Conservation (phyloP, 78 protist species). For the Dictyostelium firmibasis region DNA sequence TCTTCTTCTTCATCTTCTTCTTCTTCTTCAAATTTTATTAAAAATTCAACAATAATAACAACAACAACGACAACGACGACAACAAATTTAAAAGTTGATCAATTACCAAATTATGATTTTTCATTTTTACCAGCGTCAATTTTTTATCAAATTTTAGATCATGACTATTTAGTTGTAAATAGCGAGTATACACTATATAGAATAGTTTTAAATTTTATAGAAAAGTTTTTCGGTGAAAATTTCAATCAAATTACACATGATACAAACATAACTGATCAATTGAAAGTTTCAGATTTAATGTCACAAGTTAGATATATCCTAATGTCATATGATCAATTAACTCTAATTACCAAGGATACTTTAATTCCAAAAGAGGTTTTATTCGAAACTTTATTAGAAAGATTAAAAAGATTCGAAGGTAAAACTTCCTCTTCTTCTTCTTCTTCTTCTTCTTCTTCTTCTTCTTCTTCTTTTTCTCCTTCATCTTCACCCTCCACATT, state of each 20-base stretch:
- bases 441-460: background rate
- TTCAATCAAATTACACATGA: background rate
- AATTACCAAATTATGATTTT: slow-evolving; percentile 3
- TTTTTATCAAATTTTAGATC: slow-evolving; percentile 42
- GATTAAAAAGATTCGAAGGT: slow-evolving; percentile 60
- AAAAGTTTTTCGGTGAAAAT: background rate
- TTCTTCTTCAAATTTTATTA: background rate
- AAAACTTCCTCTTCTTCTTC: background rate
- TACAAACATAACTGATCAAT: background rate
- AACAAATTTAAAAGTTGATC: background rate
- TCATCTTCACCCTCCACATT: background rate
- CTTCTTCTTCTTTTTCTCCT: no score
- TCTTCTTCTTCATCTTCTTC: background rate
- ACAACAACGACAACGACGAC: background rate
- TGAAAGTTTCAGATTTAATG: slow-evolving; percentile 53
- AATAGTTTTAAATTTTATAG: slow-evolving; percentile 44
- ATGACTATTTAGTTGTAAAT: slow-evolving; percentile 71
- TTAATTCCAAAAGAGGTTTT: slow-evolving; percentile 74
- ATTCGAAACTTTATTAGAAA: slow-evolving; percentile 78
- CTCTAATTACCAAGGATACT: slow-evolving; percentile 4
- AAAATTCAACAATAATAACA: background rate
- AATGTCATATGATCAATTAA: slow-evolving; percentile 60
- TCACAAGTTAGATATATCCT: slow-evolving; percentile 55
- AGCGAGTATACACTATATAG: slow-evolving; percentile 54
- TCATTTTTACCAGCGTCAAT: slow-evolving; percentile 35